Conservation (phyloP, 164 flowering plant genomes). For the Taxillus chinensis region DNA sequence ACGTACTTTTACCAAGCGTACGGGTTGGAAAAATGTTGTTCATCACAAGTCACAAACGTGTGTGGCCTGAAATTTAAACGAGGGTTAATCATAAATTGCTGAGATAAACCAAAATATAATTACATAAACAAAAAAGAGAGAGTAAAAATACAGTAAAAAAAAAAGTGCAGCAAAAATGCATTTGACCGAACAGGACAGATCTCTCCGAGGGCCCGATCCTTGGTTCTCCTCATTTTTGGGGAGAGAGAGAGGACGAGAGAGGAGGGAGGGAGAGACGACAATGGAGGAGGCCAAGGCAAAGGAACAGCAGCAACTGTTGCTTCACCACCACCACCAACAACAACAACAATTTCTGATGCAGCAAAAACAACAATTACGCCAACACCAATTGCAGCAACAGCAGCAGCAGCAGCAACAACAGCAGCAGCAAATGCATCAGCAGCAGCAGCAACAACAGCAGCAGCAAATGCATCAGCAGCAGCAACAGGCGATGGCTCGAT, state of each 20-base stretch:
- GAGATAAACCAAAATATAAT: no score
- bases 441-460: slow-evolving; percentile 13
- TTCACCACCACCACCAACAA: slow-evolving; percentile 26
- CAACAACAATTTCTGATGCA: slow-evolving; percentile 38
- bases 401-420: slow-evolving; percentile 20
- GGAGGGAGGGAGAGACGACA: neutral
- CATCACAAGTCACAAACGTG: no score
- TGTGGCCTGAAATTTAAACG: no score
- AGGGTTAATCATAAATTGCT: no score
- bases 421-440: slow-evolving; percentile 12
- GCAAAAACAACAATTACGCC: slow-evolving; percentile 31
- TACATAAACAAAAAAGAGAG: no score
- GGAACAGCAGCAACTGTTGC: slow-evolving; percentile 26
- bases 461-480: slow-evolving; percentile 7
- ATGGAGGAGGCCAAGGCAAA: slow-evolving; percentile 50
- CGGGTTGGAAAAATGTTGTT: no score
- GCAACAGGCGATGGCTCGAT: slow-evolving; percentile 57
- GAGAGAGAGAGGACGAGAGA: neutral
- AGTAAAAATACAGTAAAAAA: no score
- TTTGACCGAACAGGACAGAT: no score
- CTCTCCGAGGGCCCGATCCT: no score
- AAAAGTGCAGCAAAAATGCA: no score
- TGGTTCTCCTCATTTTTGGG: neutral
- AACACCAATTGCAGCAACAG: neutral
- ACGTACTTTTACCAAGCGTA: no score